Evolutionary conservation across 768 basidiomycete genomes (phyloP), one percentile per base, ranked within the genome.

Genomic region (Phanerodontia chrysosporium): DNA sequence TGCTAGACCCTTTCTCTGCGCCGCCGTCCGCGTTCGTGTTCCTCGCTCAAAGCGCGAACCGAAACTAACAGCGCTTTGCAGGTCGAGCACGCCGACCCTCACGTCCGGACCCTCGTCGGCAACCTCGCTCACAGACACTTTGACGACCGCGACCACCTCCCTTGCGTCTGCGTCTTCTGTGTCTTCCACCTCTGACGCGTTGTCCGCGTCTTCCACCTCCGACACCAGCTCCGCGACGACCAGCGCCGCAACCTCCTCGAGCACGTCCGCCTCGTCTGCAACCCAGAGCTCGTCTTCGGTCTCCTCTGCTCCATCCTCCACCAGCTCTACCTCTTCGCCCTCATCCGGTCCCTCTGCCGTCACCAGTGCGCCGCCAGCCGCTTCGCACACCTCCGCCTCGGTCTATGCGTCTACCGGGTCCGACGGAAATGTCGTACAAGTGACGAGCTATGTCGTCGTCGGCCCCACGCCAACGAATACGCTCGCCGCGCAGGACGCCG

Each of bases 281-380:
- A 49, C 2, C 25, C 25, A 22, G 4, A 32, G 14, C 49, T 18
- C 59, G 9, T 51, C 62, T 12, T 25, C 45, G 21, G 28, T 58
- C 32, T 48, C 52, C 16, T 29, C 56, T 13, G 22, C 51, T 12
- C n/a, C n/a, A n/a, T n/a, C n/a, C n/a, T 51, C 30, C 1, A 35
- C 59, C 9, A n/a, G 54, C 16, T 28, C 63, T 45, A 32, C 61
- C 36, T 58, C 68, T 9, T n/a, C 58, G 2, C 57, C 66, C 27
- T 61, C 55, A 27, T 46, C 53, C 8, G 28, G 54, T 2, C 27
- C 45, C 3, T 25, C 54, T 18, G 7, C 35, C 4, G 12, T 5
- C 18, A 42, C 35, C 3, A 16, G 18, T 21, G 8, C 13, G 16
- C 29, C 58, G 25, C 16, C 58, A 5, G 44, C 55, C 57, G 36